Percentiles rank a stretch among this genome's conserved stretches.
Evolutionary conservation across 768 basidiomycete species (phyloP).

Genomic region (Artomyces pyxidatus): DNA sequence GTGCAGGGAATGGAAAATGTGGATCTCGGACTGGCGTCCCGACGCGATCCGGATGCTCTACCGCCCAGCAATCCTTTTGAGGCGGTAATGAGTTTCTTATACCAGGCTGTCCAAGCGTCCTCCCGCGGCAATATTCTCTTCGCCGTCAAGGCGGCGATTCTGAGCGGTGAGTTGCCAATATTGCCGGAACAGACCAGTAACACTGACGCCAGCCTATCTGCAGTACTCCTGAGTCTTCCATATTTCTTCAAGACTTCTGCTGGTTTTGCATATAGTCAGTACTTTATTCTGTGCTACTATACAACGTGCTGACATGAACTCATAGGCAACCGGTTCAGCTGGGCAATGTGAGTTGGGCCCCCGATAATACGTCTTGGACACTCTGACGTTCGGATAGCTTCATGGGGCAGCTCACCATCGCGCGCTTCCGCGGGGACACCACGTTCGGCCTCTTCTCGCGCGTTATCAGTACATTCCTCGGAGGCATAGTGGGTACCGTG

Average conservation of each 20-base stretch:
- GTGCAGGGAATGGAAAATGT: slow-evolving; percentile 47
- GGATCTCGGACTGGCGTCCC: slow-evolving; percentile 49
- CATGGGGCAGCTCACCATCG: slow-evolving; percentile 67
- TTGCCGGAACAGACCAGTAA: neutral
- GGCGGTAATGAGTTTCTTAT: slow-evolving; percentile 36
- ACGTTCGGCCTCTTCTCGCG: slow-evolving; percentile 56
- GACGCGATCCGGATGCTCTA: slow-evolving; percentile 67
- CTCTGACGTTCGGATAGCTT: slow-evolving; percentile 33
- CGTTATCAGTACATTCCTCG: slow-evolving; percentile 56
- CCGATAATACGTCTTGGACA: neutral
- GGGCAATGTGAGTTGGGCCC: slow-evolving; percentile 53
- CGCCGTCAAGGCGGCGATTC: slow-evolving; percentile 60
- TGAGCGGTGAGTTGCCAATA: slow-evolving; percentile 38
- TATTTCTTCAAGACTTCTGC: slow-evolving; percentile 49
- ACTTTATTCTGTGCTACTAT: neutral
- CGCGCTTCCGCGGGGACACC: slow-evolving; percentile 72
- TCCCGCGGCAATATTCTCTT: slow-evolving; percentile 56
- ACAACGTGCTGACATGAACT: too few species aligned
- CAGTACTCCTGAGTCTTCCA: slow-evolving; percentile 54
- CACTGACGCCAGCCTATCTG: neutral
- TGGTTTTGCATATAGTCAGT: slow-evolving; percentile 49
- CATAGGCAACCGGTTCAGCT: slow-evolving; percentile 55
- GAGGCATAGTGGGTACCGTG: slow-evolving; percentile 51
- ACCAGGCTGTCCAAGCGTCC: slow-evolving; percentile 31
- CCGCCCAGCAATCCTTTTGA: slow-evolving; percentile 60